These are phyloP conservation scores for Coriolopsis trogii DNA, from an alignment of 1,284 basidiomycete species.

Conservation along the genomic window DNA sequence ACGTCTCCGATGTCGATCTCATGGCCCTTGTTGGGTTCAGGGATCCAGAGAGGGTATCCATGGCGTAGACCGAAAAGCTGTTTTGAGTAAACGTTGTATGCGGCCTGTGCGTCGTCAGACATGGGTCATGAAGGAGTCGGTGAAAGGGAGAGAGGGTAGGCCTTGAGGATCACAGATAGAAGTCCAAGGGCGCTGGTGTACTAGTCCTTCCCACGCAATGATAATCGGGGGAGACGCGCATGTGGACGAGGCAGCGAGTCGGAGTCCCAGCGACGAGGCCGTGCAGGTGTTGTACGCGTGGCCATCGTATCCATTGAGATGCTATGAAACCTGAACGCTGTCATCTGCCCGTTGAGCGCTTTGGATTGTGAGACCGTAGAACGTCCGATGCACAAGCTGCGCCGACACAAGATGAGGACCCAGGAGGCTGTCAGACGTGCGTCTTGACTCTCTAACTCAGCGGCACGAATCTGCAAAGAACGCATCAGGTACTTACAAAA, in stretches of 20 bases:
- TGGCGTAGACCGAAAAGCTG: slow-evolving; percentile 20
- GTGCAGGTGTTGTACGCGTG: no score
- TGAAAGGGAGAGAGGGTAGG: not conserved
- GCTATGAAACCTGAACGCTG: no score
- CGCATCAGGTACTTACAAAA: no score
- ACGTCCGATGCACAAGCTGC: no score
- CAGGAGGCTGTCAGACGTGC: no score
- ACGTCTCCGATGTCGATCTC: slow-evolving; percentile 34
- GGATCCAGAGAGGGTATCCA: slow-evolving; percentile 29
- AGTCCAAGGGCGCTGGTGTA: not conserved
- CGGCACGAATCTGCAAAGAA: no score
- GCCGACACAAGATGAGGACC: no score
- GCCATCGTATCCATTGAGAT: no score
- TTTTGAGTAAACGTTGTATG: slow-evolving; percentile 18
- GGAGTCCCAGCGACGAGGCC: not conserved
- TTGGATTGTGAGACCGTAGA: no score
- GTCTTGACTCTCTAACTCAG: no score
- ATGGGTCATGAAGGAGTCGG: not conserved
- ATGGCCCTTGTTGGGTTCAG: slow-evolving; percentile 15
- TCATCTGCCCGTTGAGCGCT: no score
- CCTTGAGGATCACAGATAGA: not conserved
- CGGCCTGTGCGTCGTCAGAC: not conserved
- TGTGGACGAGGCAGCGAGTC: not conserved
- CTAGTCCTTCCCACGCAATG: not conserved
- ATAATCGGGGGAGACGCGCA: not conserved